These are phyloP conservation scores for Skeletonema grethae DNA, from an alignment of 108 stramenopile species.

Conservation along the genomic window DNA sequence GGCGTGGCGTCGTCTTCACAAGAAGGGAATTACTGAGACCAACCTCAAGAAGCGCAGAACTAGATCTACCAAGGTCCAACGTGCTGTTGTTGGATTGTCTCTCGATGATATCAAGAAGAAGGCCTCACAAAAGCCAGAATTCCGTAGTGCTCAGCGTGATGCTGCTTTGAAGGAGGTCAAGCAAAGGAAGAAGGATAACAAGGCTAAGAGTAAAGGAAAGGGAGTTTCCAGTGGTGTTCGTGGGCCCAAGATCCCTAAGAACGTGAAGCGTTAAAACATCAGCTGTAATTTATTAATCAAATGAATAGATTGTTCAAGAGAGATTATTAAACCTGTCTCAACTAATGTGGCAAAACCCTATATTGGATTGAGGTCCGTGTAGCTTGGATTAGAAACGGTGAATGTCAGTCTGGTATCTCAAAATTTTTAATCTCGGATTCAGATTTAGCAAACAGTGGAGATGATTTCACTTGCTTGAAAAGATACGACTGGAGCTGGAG, in stretches of 20 bases:
- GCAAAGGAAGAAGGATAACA: conserved; percentile 82
- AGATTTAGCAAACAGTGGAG: no score
- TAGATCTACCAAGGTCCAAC: conserved; percentile 90
- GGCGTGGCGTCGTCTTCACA: conserved; percentile 99
- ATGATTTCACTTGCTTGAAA: no score
- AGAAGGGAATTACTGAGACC: conserved; percentile 96
- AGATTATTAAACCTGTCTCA: no score
- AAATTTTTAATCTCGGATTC: no score
- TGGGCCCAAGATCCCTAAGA: conserved; percentile 46
- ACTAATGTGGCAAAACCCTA: no score
- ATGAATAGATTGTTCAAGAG: conserved; percentile 7
- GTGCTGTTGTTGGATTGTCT: conserved; percentile 97
- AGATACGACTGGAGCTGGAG: no score
- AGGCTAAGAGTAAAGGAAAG: conserved; percentile 65
- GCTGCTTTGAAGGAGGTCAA: conserved; percentile 93
- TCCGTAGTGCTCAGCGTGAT: conserved; percentile 75
- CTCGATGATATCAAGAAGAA: conserved; percentile 98
- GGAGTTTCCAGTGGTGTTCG: conserved; percentile 18
- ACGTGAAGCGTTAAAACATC: conserved; percentile 29
- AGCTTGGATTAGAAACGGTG: no score
- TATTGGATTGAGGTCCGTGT: no score
- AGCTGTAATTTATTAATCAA: conserved; percentile 9
- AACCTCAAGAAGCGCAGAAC: conserved; percentile 91
- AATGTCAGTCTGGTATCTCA: no score
- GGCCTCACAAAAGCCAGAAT: conserved; percentile 84